A percentile compares a stretch with the other conserved stretches of the same genome.
These are phyloP conservation scores for Baorangia bicolor DNA, from an alignment of 768 basidiomycete species.

Conservation along the genomic window DNA sequence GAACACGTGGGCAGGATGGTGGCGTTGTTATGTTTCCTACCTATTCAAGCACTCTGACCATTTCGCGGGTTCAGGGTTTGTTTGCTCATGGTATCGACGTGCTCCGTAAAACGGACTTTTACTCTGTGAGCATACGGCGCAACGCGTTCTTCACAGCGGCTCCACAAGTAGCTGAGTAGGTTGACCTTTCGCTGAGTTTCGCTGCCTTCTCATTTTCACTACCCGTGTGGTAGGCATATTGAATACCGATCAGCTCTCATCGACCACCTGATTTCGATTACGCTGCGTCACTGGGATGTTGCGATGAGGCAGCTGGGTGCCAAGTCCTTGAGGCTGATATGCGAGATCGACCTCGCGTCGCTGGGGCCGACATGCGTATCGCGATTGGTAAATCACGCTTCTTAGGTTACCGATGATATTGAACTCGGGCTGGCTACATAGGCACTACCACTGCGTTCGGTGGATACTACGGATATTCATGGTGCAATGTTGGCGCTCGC, in stretches of 20 bases:
- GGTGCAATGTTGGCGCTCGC: conserved; percentile 75
- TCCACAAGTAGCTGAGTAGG: conserved; percentile 83
- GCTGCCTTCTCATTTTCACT: conserved; percentile 6
- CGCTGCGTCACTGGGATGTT: conserved; percentile 87
- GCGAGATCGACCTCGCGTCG: conserved; percentile 52
- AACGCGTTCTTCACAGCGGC: conserved; percentile 86
- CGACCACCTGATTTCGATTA: conserved; percentile 70
- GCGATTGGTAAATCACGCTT: conserved; percentile 50
- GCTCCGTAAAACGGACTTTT: conserved; percentile 90
- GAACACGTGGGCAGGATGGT: conserved; percentile 95
- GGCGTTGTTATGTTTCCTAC: conserved; percentile 24
- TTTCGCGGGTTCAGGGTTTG: conserved; percentile 55
- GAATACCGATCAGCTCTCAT: conserved; percentile 73
- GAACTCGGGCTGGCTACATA: conserved; percentile 31
- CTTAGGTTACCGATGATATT: conserved; percentile 9
- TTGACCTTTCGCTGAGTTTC: conserved; percentile 17
- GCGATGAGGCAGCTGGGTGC: conserved; percentile 77
- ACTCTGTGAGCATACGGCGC: conserved; percentile 81
- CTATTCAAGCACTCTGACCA: conserved; percentile 12
- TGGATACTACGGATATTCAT: conserved; percentile 73
- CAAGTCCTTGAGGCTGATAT: conserved; percentile 68
- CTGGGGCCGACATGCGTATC: conserved; percentile 50
- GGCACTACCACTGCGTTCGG: conserved; percentile 57
- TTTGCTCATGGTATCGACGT: conserved; percentile 96
- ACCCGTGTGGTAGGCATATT: conserved; percentile 51